Evolutionary conservation across 768 basidiomycete species (phyloP), one percentile per base, ranked within the genome.

Genomic region (Panellus pusillus): DNA sequence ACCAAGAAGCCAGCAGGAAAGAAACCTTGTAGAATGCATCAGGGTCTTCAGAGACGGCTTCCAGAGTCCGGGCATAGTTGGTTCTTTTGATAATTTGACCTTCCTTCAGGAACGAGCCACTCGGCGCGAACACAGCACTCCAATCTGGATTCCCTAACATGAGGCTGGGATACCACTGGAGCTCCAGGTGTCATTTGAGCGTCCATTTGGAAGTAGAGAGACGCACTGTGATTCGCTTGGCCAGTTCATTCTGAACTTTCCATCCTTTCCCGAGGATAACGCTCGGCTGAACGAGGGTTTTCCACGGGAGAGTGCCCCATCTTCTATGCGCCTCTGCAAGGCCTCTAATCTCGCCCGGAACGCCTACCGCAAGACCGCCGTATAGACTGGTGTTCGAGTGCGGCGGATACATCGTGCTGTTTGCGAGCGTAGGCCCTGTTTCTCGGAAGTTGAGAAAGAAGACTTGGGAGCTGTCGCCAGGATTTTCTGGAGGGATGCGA

Each of bases 341-440:
- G 9, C 95, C 97, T 19, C 87, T 80, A 42, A 98, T 67, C 72
- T 98, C 95, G 9, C 95, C 90, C 1, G 97, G 97, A 0, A 97
- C 87, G 19, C 82, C 95, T n/a, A 96, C 82, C 6, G 93, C 69
- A 49, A 98, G 72, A 4, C 97, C 95, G 4, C 97, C 96, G 52
- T 77, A 83, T 52, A 63, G 74, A 15, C 92, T 76, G 2, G 75
- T 71, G 4, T 67, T 58, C 3, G 89, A 75, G 39, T 83, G 67
- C 12, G 76, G 70, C 31, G 70, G 63, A 70, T 83, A 98, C 94
- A 98, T 98, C 5, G 84, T 84, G 37, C 74, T 68, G 64, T 87
- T 89, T 6, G 93, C 76, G 31, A 81, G 68, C 0, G 78, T 79
- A 0, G 96, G 93, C 1, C 89, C 92, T 0, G 83, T 86, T 70